phyloP scores from a whole-genome alignment of 2,329 filamentous ascomycete genomes.

The Zopfia rhizophila region DNA sequence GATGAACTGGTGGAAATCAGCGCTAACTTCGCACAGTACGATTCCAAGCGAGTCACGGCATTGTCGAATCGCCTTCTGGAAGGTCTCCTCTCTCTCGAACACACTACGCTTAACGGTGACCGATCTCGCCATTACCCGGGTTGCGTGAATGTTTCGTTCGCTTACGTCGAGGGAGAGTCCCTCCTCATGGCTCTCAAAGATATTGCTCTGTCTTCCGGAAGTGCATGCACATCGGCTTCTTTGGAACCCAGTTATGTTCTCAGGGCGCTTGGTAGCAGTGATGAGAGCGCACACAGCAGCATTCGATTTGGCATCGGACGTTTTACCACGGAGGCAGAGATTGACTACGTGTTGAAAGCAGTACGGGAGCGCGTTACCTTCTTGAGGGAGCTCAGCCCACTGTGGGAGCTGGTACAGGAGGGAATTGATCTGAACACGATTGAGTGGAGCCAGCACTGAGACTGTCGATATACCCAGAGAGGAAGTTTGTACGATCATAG shows the following conservation, averaged over 20 bases:
- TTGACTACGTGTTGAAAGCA: constrained; percentile 96
- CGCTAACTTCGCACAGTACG: constrained; percentile 72
- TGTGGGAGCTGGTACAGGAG: constrained; percentile 98
- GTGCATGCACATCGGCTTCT: constrained; percentile 95
- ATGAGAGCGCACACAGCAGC: constrained; percentile 97
- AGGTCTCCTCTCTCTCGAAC: constrained; percentile 87
- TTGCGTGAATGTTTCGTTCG: constrained; percentile 98
- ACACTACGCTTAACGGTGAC: constrained; percentile 91
- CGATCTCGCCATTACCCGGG: constrained; percentile 87
- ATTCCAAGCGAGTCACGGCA: constrained; percentile 81
- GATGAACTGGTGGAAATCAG: background rate
- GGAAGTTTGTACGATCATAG: constrained; percentile 33
- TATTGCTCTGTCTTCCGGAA: constrained; percentile 95
- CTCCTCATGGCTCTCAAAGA: constrained; percentile 98
- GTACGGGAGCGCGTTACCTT: constrained; percentile 91
- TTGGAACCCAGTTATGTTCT: constrained; percentile 97
- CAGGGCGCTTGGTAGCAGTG: constrained; percentile 91
- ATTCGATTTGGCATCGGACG: constrained; percentile 97
- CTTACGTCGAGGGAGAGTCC: constrained; percentile 97
- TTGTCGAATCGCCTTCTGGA: constrained; percentile 86
- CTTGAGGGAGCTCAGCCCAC: constrained; percentile 89
- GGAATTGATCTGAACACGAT: constrained; percentile 95
- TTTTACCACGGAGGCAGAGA: constrained; percentile 94
- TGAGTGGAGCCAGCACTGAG: constrained; percentile 96
- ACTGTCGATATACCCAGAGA: constrained; percentile 25